These are phyloP conservation scores for Didymellaceae sp. DNA, from an alignment of 2,329 filamentous ascomycete species.

Conservation along the genomic window DNA sequence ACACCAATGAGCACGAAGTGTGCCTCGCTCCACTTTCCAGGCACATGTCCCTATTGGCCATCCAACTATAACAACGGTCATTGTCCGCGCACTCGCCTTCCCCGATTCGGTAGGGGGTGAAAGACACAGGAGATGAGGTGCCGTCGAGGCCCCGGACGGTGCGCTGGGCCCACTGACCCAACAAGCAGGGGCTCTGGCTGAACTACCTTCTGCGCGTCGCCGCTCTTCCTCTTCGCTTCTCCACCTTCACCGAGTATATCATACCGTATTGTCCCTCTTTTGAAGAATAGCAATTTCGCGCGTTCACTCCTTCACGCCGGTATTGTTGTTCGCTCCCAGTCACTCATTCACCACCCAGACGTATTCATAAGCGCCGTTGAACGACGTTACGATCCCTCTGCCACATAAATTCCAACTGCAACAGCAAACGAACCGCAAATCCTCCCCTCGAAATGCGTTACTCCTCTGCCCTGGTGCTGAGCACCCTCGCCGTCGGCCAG, in stretches of 20 bases:
- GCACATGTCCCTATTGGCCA: slow-evolving; percentile 35
- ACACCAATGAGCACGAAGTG: slow-evolving; percentile 37
- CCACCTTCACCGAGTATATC: slow-evolving; percentile 39
- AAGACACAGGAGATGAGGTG: slow-evolving; percentile 33
- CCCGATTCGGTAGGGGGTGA: slow-evolving; percentile 13
- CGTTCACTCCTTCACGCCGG: slow-evolving; percentile 50
- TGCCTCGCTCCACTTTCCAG: slow-evolving; percentile 19
- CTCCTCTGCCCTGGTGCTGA: slow-evolving; percentile 46
- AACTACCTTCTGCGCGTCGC: slow-evolving; percentile 30
- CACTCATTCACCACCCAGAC: slow-evolving; percentile 36
- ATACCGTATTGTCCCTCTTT: slow-evolving; percentile 32
- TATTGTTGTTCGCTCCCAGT: slow-evolving; percentile 35
- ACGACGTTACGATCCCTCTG: slow-evolving; percentile 34
- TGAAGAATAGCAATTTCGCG: slow-evolving; percentile 38
- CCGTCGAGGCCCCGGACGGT: slow-evolving; percentile 23
- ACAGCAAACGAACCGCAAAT: slow-evolving; percentile 11
- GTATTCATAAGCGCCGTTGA: slow-evolving; percentile 29
- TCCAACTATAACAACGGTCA: slow-evolving; percentile 32
- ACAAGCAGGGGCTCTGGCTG: slow-evolving; percentile 27
- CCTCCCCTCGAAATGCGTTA: slow-evolving; percentile 41
- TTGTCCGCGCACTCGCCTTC: slow-evolving; percentile 26
- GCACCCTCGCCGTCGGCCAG: slow-evolving; percentile 46
- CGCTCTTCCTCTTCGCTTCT: slow-evolving; percentile 32
- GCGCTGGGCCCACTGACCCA: slow-evolving; percentile 19
- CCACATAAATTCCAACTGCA: slow-evolving; percentile 16